Conservation (phyloP, 768 basidiomycete species). For the Pisolithus albus region DNA sequence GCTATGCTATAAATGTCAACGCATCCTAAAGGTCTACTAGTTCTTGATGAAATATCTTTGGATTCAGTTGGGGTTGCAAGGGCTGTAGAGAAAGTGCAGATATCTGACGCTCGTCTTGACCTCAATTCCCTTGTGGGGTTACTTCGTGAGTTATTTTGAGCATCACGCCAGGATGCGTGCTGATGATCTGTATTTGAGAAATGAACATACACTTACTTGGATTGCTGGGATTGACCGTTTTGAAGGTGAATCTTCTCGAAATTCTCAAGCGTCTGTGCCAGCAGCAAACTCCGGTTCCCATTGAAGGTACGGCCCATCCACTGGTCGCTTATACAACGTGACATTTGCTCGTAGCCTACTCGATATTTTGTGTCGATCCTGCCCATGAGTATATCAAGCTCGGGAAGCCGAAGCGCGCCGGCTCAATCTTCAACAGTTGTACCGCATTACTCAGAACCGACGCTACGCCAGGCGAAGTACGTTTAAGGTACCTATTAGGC, state of each 20-base stretch:
- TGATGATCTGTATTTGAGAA: constrained; percentile 30
- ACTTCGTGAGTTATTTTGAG: constrained; percentile 40
- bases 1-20: background rate
- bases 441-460: constrained; percentile 39
- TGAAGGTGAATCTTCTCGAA: constrained; percentile 62
- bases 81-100: constrained; percentile 4
- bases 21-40: background rate
- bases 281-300: constrained; percentile 32
- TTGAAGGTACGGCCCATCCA: constrained; percentile 38
- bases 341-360: constrained; percentile 40
- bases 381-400: constrained; percentile 76
- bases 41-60: constrained; percentile 13
- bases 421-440: constrained; percentile 54
- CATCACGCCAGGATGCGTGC: background rate
- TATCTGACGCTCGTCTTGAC: constrained; percentile 11
- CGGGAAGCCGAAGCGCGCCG: constrained; percentile 67
- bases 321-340: background rate
- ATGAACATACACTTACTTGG: constrained; percentile 58
- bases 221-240: constrained; percentile 56
- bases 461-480: constrained; percentile 44
- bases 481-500: constrained; percentile 51
- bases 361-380: constrained; percentile 58
- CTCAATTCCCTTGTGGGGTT: constrained; percentile 36
- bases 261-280: constrained; percentile 57
- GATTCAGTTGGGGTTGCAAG: constrained; percentile 7